Evolutionary conservation across 2,329 filamentous ascomycete genomes (phyloP).

Genomic region (Arthrobotrys pseudoclavata): DNA sequence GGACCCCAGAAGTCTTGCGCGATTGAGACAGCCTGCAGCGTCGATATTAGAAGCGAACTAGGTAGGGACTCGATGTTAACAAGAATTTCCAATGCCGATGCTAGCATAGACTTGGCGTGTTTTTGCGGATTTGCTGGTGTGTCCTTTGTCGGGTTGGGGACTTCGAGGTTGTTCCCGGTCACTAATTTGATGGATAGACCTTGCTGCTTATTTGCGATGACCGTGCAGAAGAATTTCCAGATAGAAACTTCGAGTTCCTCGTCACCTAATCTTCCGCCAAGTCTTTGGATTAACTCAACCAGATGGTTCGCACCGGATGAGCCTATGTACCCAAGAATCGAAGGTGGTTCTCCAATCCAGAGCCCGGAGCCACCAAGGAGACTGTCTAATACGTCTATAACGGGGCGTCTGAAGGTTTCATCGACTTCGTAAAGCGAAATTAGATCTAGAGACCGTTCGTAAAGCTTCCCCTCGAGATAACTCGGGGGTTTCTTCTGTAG

Average conservation of each 20-base stretch:
- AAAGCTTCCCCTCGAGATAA: slow-evolving; percentile 81
- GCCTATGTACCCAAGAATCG: slow-evolving; percentile 89
- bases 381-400: slow-evolving; percentile 78
- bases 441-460: slow-evolving; percentile 82
- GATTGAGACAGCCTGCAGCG: slow-evolving; percentile 87
- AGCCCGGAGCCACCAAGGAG: slow-evolving; percentile 73
- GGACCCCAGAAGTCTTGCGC: slow-evolving; percentile 97
- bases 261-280: slow-evolving; percentile 81
- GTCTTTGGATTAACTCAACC: slow-evolving; percentile 79
- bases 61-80: slow-evolving; percentile 75
- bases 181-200: slow-evolving; percentile 93
- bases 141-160: slow-evolving; percentile 61
- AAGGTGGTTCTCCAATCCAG: slow-evolving; percentile 83
- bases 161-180: slow-evolving; percentile 76
- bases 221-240: slow-evolving; percentile 87
- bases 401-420: slow-evolving; percentile 75
- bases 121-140: slow-evolving; percentile 66
- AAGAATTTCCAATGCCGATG: slow-evolving; percentile 79
- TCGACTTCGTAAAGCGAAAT: slow-evolving; percentile 81
- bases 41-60: slow-evolving; percentile 76
- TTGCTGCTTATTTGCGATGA: slow-evolving; percentile 90
- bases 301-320: slow-evolving; percentile 86
- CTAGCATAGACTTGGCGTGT: slow-evolving; percentile 77
- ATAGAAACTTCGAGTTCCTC: slow-evolving; percentile 76
- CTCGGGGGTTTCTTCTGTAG: slow-evolving; percentile 32